Evolutionary conservation across 2,329 filamentous ascomycete species (phyloP), one percentile per base, ranked within the genome.

Genomic region (Fusarium verrucosum): DNA sequence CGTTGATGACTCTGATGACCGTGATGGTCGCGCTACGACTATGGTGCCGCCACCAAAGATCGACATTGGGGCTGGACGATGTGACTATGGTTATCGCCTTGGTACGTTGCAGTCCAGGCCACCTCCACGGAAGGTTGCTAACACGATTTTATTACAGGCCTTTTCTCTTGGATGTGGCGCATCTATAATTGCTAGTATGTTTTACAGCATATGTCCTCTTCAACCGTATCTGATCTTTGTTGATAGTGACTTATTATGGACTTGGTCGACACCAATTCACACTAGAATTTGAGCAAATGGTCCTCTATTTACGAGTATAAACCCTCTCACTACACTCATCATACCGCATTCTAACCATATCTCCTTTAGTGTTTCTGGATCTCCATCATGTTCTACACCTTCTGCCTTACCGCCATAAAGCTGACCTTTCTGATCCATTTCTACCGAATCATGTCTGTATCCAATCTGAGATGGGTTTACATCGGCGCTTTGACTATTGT

Each of bases 351-450:
- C 4, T 47, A 8, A 19, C 0, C 11, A 40, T 66, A n/a, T 43
- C n/a, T 0, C 1, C 0, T 1, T 1, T 3, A 70, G 68, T 46
- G 42, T 14, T 70, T 70, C 42, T 70, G 62, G 68, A 9, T 70
- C 1, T 70, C 56, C 2, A 22, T 69, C 4, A 0, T 69, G 0
- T 65, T 70, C 35, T 70, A 70, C 22, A 28, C 4, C 10, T 26
- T 20, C 14, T 33, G 43, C 4, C 10, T 69, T 0, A 47, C 35
- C 33, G 41, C 38, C 1, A 30, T n/a, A 25, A 70, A 70, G 13
- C 19, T 70, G 53, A 41, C 62, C 7, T 62, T 70, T 4, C 11
- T 70, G 1, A 9, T 70, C 0, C 65, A 70, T 2, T 70, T 67
- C 8, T 64, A 59, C 9, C 68, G 68, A 14, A 45, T 70, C 2